A percentile compares a stretch with the other conserved stretches of the same genome.
These are phyloP conservation scores for Rhinocladiella similis DNA, from an alignment of 2,329 filamentous ascomycete species.

Conservation along the genomic window DNA sequence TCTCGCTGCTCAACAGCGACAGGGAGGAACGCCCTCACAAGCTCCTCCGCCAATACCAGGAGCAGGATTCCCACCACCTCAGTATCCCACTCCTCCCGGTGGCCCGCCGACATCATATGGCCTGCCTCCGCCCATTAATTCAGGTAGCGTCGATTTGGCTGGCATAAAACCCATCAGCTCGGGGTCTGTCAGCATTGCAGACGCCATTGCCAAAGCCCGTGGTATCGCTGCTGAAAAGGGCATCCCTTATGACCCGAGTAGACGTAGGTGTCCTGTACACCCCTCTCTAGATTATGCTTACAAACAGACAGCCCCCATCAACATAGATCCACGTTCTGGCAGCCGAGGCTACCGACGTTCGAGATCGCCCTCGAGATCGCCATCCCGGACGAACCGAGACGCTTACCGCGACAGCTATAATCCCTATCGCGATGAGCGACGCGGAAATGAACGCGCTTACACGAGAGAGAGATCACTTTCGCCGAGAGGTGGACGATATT, in stretches of 20 bases:
- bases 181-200: conserved; percentile 78
- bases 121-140: conserved; percentile 46
- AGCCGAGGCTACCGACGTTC: conserved; percentile 62
- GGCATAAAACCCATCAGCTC: conserved; percentile 76
- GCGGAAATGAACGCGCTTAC: conserved; percentile 58
- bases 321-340: conserved; percentile 21
- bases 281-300: not conserved
- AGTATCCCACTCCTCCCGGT: conserved; percentile 44
- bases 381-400: conserved; percentile 65
- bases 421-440: conserved; percentile 82
- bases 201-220: conserved; percentile 81
- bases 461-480: conserved; percentile 74
- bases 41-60: conserved; percentile 37
- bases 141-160: conserved; percentile 77
- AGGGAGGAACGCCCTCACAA: conserved; percentile 50
- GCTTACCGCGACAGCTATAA: conserved; percentile 74
- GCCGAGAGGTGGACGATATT: conserved; percentile 57
- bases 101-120: conserved; percentile 41
- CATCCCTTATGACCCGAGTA: conserved; percentile 51
- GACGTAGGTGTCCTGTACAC: conserved; percentile 27
- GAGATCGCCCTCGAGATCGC: conserved; percentile 70
- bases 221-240: conserved; percentile 80
- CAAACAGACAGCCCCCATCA: conserved; percentile 16
- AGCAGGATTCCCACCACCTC: conserved; percentile 41
- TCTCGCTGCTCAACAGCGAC: conserved; percentile 51